phyloP scores from a whole-genome alignment of 345 rosid genomes.

The Leavenworthia alabamica region DNA sequence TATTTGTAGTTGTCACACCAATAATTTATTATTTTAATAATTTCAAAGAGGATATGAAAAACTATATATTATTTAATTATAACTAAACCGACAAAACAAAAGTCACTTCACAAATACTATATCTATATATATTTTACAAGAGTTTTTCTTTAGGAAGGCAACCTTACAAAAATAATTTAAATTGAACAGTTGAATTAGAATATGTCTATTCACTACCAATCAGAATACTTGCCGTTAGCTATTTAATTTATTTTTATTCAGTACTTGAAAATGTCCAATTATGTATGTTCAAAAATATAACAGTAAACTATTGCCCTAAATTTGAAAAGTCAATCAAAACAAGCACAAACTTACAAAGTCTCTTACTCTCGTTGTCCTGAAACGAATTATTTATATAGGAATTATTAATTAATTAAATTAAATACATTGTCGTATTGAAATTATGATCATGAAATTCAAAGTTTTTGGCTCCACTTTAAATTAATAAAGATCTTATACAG shows the following conservation, averaged over 20 bases:
- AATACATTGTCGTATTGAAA: constrained; percentile 10
- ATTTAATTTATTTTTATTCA: neutral
- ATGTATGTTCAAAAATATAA: neutral
- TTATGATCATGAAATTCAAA: constrained; percentile 15
- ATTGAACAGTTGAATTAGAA: constrained; percentile 8
- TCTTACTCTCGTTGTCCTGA: neutral
- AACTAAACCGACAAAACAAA: no score
- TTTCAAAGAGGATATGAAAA: neutral
- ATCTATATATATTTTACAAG: constrained; percentile 8
- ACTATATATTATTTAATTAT: neutral
- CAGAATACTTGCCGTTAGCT: neutral
- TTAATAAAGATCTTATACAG: constrained; percentile 14
- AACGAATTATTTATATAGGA: neutral
- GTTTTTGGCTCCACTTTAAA: constrained; percentile 22
- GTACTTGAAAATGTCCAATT: neutral
- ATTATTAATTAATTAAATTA: neutral
- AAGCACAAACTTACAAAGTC: neutral
- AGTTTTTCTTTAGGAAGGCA: constrained; percentile 27
- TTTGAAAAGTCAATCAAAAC: constrained; percentile 6
- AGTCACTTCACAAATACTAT: no score
- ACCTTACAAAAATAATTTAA: constrained; percentile 1
- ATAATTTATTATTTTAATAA: neutral
- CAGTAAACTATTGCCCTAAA: neutral
- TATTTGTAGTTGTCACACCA: neutral
- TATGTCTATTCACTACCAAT: constrained; percentile 14